Percentiles rank a stretch among this genome's conserved stretches.
Conservation (phyloP, 345 rosid species). For the Pistacia integerrima region DNA sequence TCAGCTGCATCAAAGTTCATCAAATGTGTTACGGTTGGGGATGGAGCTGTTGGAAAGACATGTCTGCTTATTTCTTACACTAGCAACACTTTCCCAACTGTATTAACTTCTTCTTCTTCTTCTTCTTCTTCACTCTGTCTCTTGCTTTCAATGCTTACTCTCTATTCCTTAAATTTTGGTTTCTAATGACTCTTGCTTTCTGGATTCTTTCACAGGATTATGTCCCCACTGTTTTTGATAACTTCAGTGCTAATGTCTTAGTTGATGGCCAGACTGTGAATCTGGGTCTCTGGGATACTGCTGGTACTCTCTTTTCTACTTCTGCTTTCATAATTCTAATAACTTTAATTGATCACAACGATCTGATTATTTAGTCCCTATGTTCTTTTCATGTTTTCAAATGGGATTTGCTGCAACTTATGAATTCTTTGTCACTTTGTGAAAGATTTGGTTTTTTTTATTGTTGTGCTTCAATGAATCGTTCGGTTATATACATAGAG, state of each 20-base stretch:
- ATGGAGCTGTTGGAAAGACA: constrained; percentile 95
- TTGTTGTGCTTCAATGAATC: neutral
- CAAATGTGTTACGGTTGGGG: constrained; percentile 92
- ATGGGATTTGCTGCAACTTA: constrained; percentile 9
- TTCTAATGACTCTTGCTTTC: constrained; percentile 8
- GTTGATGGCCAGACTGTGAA: constrained; percentile 85
- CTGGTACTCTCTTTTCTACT: constrained; percentile 51
- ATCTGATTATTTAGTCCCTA: neutral
- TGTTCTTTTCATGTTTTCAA: constrained; percentile 16
- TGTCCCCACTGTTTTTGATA: constrained; percentile 85
- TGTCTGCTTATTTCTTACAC: constrained; percentile 91
- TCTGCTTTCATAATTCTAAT: neutral
- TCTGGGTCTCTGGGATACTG: constrained; percentile 93
- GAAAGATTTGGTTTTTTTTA: constrained; percentile 1
- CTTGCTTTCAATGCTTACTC: neutral
- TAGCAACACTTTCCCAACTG: constrained; percentile 86
- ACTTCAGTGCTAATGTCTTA: constrained; percentile 90
- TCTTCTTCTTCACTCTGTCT: neutral
- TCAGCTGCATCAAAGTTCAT: constrained; percentile 64
- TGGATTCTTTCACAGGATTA: constrained; percentile 45
- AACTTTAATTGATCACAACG: neutral
- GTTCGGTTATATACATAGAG: neutral
- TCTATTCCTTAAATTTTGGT: neutral
- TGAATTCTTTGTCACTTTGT: neutral
- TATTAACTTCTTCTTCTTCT: constrained; percentile 15